A percentile compares a stretch with the other conserved stretches of the same genome.
Evolutionary conservation across 306 rosid species (phyloP).

Genomic region (Argentina anserina): DNA sequence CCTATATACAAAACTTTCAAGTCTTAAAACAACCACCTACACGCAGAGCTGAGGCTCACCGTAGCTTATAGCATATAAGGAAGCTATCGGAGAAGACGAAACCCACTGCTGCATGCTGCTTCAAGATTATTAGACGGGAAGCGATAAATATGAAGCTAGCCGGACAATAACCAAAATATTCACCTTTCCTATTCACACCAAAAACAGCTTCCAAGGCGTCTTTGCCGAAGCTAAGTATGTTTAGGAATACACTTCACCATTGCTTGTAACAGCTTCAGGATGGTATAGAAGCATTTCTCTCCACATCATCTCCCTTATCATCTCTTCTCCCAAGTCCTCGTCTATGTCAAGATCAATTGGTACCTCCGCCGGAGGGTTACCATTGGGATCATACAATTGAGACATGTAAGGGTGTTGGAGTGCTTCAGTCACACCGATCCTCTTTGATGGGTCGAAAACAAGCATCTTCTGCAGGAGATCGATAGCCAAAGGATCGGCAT

Average conservation of each 20-base stretch:
- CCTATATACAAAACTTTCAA: slow-evolving; percentile 41
- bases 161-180: slow-evolving; percentile 1
- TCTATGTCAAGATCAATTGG: slow-evolving; percentile 90
- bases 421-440: slow-evolving; percentile 76
- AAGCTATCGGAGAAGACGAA: neutral
- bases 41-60: slow-evolving; percentile 33
- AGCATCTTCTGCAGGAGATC: slow-evolving; percentile 87
- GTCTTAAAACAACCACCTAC: slow-evolving; percentile 5
- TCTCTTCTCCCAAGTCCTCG: slow-evolving; percentile 86
- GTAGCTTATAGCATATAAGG: slow-evolving; percentile 16
- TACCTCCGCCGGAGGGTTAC: slow-evolving; percentile 68
- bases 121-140: slow-evolving; percentile 20
- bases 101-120: slow-evolving; percentile 26
- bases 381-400: slow-evolving; percentile 66
- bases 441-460: slow-evolving; percentile 89
- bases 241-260: slow-evolving; percentile 37
- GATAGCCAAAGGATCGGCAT: slow-evolving; percentile 77
- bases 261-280: slow-evolving; percentile 51
- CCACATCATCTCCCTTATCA: slow-evolving; percentile 99
- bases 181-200: slow-evolving; percentile 37
- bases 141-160: slow-evolving; percentile 17
- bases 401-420: slow-evolving; percentile 93
- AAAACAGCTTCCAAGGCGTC: slow-evolving; percentile 32
- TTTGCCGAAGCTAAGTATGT: slow-evolving; percentile 6
- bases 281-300: slow-evolving; percentile 85